These are phyloP conservation scores for Fomitopsis betulina DNA, from an alignment of 1,284 basidiomycete species.

Conservation along the genomic window DNA sequence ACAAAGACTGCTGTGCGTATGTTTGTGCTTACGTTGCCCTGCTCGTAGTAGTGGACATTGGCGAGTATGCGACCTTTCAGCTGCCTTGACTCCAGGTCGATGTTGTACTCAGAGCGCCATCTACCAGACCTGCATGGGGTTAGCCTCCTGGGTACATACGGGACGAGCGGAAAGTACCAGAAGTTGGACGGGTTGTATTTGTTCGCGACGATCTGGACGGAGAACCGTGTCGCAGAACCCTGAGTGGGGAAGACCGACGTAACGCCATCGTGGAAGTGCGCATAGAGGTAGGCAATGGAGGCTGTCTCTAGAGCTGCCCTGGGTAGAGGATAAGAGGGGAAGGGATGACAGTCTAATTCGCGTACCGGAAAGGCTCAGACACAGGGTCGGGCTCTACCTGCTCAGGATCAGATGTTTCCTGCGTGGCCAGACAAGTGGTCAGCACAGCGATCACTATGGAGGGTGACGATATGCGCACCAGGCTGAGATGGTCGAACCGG, in stretches of 20 bases:
- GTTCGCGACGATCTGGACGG: slow-evolving; percentile 84
- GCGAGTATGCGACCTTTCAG: slow-evolving; percentile 67
- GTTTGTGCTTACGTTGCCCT: slow-evolving; percentile 71
- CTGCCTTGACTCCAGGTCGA: slow-evolving; percentile 53
- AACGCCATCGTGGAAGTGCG: slow-evolving; percentile 78
- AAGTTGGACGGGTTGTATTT: slow-evolving; percentile 91
- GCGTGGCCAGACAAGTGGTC: background rate
- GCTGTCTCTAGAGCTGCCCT: slow-evolving; percentile 70
- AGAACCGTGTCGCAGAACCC: slow-evolving; percentile 45
- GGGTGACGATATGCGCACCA: slow-evolving; percentile 40
- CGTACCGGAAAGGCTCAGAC: slow-evolving; percentile 74
- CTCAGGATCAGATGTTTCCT: slow-evolving; percentile 78
- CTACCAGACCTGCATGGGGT: slow-evolving; percentile 71
- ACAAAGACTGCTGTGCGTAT: background rate
- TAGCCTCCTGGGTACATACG: background rate
- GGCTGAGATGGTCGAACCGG: slow-evolving; percentile 73
- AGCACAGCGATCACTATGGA: background rate
- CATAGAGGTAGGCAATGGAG: slow-evolving; percentile 63
- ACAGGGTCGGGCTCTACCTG: slow-evolving; percentile 57
- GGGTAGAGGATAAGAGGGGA: slow-evolving; percentile 1
- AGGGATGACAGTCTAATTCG: background rate
- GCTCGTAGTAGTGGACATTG: slow-evolving; percentile 94
- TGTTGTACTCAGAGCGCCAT: slow-evolving; percentile 80
- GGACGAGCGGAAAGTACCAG: slow-evolving; percentile 52
- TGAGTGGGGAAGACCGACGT: slow-evolving; percentile 61